These are phyloP conservation scores for Ustilago lituana DNA, from an alignment of 1,284 basidiomycete species.

Conservation along the genomic window DNA sequence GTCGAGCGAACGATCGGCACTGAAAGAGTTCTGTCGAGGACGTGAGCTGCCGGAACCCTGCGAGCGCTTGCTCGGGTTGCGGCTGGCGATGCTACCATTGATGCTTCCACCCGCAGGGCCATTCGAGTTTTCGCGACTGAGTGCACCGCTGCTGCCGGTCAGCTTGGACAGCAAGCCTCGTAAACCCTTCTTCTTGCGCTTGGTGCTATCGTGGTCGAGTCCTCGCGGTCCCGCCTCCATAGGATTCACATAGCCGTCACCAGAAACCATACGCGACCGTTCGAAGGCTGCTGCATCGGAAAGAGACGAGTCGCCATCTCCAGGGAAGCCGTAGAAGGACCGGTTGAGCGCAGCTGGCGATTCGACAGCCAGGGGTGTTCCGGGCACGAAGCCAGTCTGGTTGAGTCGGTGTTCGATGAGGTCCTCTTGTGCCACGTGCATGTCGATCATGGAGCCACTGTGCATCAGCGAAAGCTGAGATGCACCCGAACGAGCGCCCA, in stretches of 20 bases:
- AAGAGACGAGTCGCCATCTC: conserved; percentile 46
- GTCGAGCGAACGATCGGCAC: conserved; percentile 46
- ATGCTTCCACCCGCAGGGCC: conserved; percentile 19
- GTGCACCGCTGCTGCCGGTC: conserved; percentile 27
- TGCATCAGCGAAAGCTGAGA: conserved; percentile 66
- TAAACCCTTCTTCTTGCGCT: conserved; percentile 56
- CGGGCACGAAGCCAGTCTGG: conserved; percentile 54
- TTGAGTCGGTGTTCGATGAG: conserved; percentile 50
- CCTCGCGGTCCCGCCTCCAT: conserved; percentile 42
- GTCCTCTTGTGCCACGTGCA: conserved; percentile 67
- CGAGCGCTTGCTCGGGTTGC: conserved; percentile 46
- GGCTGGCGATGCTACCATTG: conserved; percentile 48
- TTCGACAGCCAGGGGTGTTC: conserved; percentile 38
- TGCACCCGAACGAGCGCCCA: conserved; percentile 34
- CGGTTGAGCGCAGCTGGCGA: conserved; percentile 45
- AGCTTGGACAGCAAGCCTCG: conserved; percentile 54
- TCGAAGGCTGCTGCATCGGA: conserved; percentile 34
- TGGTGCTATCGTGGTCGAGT: conserved; percentile 28
- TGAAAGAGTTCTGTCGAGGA: conserved; percentile 35
- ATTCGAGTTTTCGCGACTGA: conserved; percentile 19
- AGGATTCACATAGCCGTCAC: conserved; percentile 45
- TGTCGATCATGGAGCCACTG: conserved; percentile 68
- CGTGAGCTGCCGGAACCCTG: conserved; percentile 39
- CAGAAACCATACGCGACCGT: conserved; percentile 36
- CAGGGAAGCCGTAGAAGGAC: conserved; percentile 56